These are phyloP conservation scores for Boletus tylopilopsis DNA, from an alignment of 768 basidiomycete species.

Conservation along the genomic window DNA sequence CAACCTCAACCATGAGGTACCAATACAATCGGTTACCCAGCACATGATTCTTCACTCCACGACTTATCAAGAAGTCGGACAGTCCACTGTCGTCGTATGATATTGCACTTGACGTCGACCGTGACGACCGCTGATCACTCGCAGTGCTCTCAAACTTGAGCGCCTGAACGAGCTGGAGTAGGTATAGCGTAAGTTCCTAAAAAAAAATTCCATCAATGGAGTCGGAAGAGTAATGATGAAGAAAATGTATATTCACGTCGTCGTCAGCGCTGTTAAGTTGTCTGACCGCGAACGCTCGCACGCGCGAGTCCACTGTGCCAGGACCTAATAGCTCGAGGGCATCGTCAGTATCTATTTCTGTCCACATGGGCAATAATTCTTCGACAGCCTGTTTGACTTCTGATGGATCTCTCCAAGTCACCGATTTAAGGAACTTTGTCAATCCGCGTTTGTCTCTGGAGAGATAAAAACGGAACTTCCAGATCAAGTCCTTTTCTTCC, in stretches of 20 bases:
- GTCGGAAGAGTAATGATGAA: neutral
- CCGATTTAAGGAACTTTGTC: constrained; percentile 96
- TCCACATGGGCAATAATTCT: constrained; percentile 93
- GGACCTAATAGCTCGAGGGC: constrained; percentile 94
- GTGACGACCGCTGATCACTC: constrained; percentile 71
- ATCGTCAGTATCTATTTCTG: constrained; percentile 94
- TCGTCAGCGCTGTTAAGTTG: constrained; percentile 91
- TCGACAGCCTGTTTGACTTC: constrained; percentile 99
- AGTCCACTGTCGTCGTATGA: constrained; percentile 92
- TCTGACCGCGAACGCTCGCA: constrained; percentile 90
- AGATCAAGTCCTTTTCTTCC: constrained; percentile 93
- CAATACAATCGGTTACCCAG: constrained; percentile 93
- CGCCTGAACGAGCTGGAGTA: constrained; percentile 95
- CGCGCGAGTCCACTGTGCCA: constrained; percentile 83
- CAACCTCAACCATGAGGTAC: constrained; percentile 97
- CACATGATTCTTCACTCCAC: constrained; percentile 78
- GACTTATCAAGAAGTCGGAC: constrained; percentile 84
- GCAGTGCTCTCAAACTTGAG: constrained; percentile 91
- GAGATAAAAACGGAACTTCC: constrained; percentile 99
- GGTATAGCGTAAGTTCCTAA: constrained; percentile 88
- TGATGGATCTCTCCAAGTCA: constrained; percentile 93
- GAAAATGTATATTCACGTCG: constrained; percentile 54
- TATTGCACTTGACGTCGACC: constrained; percentile 67
- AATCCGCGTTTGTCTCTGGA: constrained; percentile 88
- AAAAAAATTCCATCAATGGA: neutral